Base-by-base conservation (phyloP, 306 rosid species). In the Oemleria cerasiformis region DNA sequence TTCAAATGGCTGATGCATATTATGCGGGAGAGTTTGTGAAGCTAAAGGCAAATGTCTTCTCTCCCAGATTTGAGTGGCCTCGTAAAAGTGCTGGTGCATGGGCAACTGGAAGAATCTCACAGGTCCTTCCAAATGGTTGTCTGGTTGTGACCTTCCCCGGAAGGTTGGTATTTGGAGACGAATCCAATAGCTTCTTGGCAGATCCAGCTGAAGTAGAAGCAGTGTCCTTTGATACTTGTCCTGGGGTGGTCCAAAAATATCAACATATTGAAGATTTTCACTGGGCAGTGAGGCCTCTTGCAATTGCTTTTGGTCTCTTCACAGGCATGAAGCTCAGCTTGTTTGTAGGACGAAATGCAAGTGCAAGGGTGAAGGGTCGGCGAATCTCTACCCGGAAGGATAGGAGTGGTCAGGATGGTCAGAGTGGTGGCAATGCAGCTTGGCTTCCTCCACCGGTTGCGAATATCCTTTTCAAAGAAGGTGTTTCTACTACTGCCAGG, bases 241-340 rank as follows among this genome's bases (percentile, higher is more conserved):
- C 88, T 11, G 92, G 97, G 41, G 50, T 87, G 72, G 64, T 84
- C 8, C 80, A 82, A 56, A 92, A 89, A 83, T 92, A 85, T 73
- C 87, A 84, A 59, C 97, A 92, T 67, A 44, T 87, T 0, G 97
- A 92, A 82, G 91, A 92, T 84, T 87, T 87, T 83, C 97, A 92
- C 55, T 92, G 97, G 97, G 86, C 88, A 17, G 86, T 92, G 74
- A 87, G 93, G 67, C 97, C 97, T 30, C 84, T 84, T 73, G 70
- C 81, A 8, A 77, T 89, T 78, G 89, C 89, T 13, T 51, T 92
- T 15, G 86, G 96, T 54, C 45, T 92, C 34, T 74, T 89, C 9
- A 86, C 96, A 50, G 88, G 86, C 53, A 8, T 86, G 80, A 92
- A 86, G 70, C 62, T 89, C 25, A 87, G 96, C 65, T 70, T 84